Percentiles rank a stretch among this genome's conserved stretches.
These are phyloP conservation scores for Dianthus caryophyllus DNA, from an alignment of 148 eudicot species.

Conservation along the genomic window DNA sequence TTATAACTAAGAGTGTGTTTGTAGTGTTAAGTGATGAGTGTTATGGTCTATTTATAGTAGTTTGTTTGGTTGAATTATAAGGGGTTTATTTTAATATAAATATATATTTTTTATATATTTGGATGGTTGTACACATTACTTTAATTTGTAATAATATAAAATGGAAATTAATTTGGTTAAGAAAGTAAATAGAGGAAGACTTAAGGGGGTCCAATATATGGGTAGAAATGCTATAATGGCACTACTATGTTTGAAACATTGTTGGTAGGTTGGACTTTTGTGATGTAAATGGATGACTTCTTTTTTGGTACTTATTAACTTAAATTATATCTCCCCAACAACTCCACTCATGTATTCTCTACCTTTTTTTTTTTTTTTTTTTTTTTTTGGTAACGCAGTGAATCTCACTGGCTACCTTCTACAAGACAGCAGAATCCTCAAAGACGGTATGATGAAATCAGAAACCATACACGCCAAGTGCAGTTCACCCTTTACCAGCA, in stretches of 20 bases:
- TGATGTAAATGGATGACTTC: constrained; percentile 14
- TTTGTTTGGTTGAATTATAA: too few species aligned
- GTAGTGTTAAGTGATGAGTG: constrained; percentile 10
- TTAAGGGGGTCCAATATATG: constrained; percentile 3
- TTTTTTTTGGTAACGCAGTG: too few species aligned
- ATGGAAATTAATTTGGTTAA: background rate
- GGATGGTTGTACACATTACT: background rate
- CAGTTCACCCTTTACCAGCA: too few species aligned
- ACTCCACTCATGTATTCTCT: constrained; percentile 9
- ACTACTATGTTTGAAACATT: constrained; percentile 2
- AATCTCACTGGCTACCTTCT: too few species aligned
- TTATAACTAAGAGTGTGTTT: background rate
- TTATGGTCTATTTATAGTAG: constrained; percentile 8
- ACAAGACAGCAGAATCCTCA: too few species aligned
- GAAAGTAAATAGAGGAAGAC: background rate
- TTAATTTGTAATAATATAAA: background rate
- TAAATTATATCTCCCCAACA: constrained; percentile 12
- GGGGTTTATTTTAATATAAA: too few species aligned
- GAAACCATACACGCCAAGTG: too few species aligned
- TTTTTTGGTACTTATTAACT: constrained; percentile 7
- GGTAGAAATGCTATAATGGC: background rate
- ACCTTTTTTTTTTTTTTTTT: background rate
- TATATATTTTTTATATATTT: background rate
- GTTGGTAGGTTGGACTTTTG: constrained; percentile 5
- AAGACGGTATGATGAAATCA: too few species aligned